phyloP scores from a whole-genome alignment of 371 early-diverging fungal species.

The Haplosporangium sp. region DNA sequence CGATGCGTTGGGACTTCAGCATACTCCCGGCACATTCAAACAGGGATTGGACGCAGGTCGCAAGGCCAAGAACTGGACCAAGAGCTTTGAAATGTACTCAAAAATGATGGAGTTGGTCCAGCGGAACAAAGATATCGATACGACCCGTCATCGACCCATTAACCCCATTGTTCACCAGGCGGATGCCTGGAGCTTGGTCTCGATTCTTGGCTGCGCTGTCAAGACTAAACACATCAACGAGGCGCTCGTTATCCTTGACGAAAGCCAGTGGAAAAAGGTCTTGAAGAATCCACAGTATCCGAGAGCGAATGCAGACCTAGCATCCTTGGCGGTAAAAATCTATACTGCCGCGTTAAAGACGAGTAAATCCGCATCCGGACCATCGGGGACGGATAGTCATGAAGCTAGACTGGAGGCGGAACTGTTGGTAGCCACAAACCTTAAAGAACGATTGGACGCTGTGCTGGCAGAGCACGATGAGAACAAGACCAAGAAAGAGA shows the following conservation, averaged over 20 bases:
- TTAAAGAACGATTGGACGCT: not conserved
- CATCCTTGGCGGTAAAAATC: slow-evolving; percentile 25
- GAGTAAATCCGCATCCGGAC: slow-evolving; percentile 50
- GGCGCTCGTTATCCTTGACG: slow-evolving; percentile 26
- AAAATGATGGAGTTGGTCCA: slow-evolving; percentile 15
- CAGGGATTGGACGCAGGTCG: slow-evolving; percentile 35
- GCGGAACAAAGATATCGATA: slow-evolving; percentile 12
- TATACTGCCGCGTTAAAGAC: slow-evolving; percentile 12
- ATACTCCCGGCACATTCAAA: slow-evolving; percentile 36
- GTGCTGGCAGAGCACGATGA: slow-evolving; percentile 5
- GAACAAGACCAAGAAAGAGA: not conserved
- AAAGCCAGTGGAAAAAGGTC: slow-evolving; percentile 24
- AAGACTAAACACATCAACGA: slow-evolving; percentile 39
- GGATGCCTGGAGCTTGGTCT: slow-evolving; percentile 42
- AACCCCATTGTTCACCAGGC: slow-evolving; percentile 20
- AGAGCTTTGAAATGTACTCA: slow-evolving; percentile 39
- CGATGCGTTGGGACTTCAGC: slow-evolving; percentile 9
- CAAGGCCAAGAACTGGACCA: slow-evolving; percentile 36
- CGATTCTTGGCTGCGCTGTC: slow-evolving; percentile 34
- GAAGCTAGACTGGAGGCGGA: slow-evolving; percentile 3
- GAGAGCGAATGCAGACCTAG: slow-evolving; percentile 36
- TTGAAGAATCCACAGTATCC: slow-evolving; percentile 27
- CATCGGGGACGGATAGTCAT: slow-evolving; percentile 3
- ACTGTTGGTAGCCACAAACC: slow-evolving; percentile 3
- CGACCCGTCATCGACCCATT: slow-evolving; percentile 1